Percentiles rank a stretch among this genome's conserved stretches.
phyloP scores from a whole-genome alignment of 179 eudicot species.

The Spergularia azorica region DNA sequence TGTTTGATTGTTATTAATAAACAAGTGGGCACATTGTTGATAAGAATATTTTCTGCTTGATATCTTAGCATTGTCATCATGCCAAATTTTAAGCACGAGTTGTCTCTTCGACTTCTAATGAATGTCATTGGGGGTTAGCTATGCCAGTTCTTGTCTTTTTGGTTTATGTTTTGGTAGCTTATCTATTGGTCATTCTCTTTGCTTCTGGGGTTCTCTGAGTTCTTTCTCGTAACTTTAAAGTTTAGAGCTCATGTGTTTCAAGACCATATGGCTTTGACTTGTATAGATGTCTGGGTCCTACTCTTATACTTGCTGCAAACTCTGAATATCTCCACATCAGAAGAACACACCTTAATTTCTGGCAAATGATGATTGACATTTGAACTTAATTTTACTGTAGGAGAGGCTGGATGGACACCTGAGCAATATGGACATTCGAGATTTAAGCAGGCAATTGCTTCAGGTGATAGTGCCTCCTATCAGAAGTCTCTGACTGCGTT shows the following conservation, averaged over 20 bases:
- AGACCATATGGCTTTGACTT: neutral
- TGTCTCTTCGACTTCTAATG: too few relatives aligned
- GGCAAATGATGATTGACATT: slow-evolving; percentile 1
- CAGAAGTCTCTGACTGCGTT: slow-evolving; percentile 65
- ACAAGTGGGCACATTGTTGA: neutral
- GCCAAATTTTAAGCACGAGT: too few relatives aligned
- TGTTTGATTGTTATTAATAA: neutral
- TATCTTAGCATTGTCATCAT: too few relatives aligned
- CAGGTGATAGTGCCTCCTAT: slow-evolving; percentile 58
- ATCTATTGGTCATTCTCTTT: too few relatives aligned
- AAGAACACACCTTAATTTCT: neutral
- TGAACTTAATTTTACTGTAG: slow-evolving; percentile 34
- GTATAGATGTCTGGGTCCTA: neutral
- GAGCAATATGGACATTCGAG: slow-evolving; percentile 94
- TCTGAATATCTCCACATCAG: neutral
- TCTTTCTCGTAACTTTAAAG: neutral
- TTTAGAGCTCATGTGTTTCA: neutral
- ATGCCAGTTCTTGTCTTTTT: too few relatives aligned
- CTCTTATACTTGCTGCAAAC: too few relatives aligned
- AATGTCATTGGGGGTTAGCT: too few relatives aligned
- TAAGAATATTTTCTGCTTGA: neutral
- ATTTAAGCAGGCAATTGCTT: slow-evolving; percentile 48
- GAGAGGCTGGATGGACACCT: slow-evolving; percentile 96
- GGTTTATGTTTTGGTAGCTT: too few relatives aligned
- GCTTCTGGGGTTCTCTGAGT: too few relatives aligned